Percentiles rank a stretch among this genome's conserved stretches.
phyloP scores from a whole-genome alignment of 2,329 filamentous ascomycete species.

The Epichloe glyceriae region DNA sequence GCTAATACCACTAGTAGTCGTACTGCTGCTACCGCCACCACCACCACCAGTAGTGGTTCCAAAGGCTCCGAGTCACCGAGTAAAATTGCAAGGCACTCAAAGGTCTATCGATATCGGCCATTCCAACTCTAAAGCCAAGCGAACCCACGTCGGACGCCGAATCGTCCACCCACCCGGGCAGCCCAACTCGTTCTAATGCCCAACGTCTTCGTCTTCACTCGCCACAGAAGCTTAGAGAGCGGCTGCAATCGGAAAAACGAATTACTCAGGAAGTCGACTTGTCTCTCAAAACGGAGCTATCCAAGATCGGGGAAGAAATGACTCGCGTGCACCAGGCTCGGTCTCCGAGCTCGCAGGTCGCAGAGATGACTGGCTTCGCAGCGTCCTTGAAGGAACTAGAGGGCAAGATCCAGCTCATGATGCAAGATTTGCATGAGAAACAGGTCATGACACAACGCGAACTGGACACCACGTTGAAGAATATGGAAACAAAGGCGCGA shows the following conservation, averaged over 20 bases:
- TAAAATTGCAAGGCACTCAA: constrained; percentile 27
- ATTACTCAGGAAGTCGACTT: constrained; percentile 58
- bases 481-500: constrained; percentile 65
- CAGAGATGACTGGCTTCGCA: constrained; percentile 17
- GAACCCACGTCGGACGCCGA: constrained; percentile 15
- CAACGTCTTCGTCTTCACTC: constrained; percentile 55
- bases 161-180: constrained; percentile 12
- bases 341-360: constrained; percentile 14
- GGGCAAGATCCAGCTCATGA: constrained; percentile 45
- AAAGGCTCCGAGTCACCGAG: constrained; percentile 13
- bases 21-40: neutral
- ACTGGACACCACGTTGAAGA: constrained; percentile 56
- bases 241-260: constrained; percentile 69
- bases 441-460: constrained; percentile 56
- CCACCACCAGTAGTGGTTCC: neutral
- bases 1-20: neutral
- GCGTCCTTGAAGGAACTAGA: constrained; percentile 54
- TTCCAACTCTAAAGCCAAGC: constrained; percentile 37
- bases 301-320: constrained; percentile 71
- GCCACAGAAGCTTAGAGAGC: constrained; percentile 67
- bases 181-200: constrained; percentile 19
- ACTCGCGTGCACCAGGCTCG: constrained; percentile 34
- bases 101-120: constrained; percentile 39
- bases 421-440: constrained; percentile 46
- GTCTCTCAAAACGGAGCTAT: constrained; percentile 60